Conservation (phyloP, 2,329 filamentous ascomycete species). For the Cephalotrichum gorgonifer region DNA sequence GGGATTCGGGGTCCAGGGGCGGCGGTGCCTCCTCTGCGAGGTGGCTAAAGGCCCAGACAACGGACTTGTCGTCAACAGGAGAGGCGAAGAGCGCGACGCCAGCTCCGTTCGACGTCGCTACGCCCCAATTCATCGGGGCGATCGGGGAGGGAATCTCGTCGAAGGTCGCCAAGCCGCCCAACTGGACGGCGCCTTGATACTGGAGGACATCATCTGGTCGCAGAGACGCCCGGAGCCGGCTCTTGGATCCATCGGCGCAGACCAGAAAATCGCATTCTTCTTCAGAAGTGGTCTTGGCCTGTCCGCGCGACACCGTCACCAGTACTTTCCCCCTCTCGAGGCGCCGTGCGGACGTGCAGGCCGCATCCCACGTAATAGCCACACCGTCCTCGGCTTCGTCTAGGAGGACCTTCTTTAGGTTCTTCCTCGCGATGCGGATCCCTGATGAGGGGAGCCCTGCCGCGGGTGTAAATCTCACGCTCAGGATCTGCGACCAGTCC, state of each 20-base stretch:
- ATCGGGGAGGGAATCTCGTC: conserved; percentile 20
- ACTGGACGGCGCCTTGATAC: conserved; percentile 26
- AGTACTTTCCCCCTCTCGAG: not conserved
- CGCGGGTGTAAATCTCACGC: conserved; percentile 18
- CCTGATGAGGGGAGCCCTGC: conserved; percentile 22
- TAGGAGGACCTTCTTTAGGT: conserved; percentile 22
- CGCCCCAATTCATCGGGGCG: conserved; percentile 28
- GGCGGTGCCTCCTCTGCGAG: conserved; percentile 12
- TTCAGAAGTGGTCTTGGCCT: not conserved
- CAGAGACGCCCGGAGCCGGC: conserved; percentile 25
- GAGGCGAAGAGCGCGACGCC: conserved; percentile 33
- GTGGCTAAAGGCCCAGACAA: conserved; percentile 32
- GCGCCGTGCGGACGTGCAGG: not conserved
- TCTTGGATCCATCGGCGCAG: conserved; percentile 32
- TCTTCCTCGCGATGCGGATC: conserved; percentile 24
- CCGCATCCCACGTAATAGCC: not conserved
- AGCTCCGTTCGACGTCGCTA: conserved; percentile 21
- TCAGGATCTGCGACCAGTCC: conserved; percentile 22
- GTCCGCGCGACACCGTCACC: not conserved
- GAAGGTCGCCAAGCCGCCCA: conserved; percentile 27
- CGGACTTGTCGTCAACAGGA: conserved; percentile 26
- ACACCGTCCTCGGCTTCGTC: conserved; percentile 12
- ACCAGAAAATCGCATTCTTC: conserved; percentile 29
- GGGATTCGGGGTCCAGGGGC: conserved; percentile 6
- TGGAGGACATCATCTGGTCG: conserved; percentile 26